Evolutionary conservation across 306 rosid species (phyloP).

Genomic region (Vachellia pachyceras): DNA sequence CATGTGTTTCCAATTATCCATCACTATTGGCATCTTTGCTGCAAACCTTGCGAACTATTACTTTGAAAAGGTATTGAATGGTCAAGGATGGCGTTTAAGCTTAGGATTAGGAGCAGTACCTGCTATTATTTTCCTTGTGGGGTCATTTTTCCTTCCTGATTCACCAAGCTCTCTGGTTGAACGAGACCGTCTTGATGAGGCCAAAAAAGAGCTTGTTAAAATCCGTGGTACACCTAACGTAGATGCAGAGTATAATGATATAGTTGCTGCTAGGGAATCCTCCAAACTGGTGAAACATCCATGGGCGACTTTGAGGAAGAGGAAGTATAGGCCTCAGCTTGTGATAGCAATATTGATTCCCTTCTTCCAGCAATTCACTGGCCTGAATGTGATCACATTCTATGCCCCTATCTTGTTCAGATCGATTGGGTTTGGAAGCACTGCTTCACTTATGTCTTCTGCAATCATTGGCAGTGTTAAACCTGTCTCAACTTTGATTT

Average conservation of each 20-base stretch:
- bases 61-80: conserved; percentile 54
- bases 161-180: conserved; percentile 79
- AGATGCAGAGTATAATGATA: conserved; percentile 65
- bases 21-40: conserved; percentile 70
- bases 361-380: conserved; percentile 85
- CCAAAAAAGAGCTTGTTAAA: conserved; percentile 50
- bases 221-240: conserved; percentile 57
- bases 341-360: conserved; percentile 66
- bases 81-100: conserved; percentile 83
- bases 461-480: conserved; percentile 64
- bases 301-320: conserved; percentile 51
- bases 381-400: conserved; percentile 75
- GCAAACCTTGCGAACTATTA: conserved; percentile 71
- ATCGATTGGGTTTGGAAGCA: conserved; percentile 74
- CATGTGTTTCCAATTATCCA: conserved; percentile 78
- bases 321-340: conserved; percentile 78
- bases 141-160: conserved; percentile 65
- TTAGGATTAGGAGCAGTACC: conserved; percentile 81
- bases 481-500: conserved; percentile 48
- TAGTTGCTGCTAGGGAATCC: conserved; percentile 63
- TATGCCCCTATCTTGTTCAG: conserved; percentile 83
- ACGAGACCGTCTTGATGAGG: conserved; percentile 51
- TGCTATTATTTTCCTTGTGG: conserved; percentile 61
- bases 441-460: conserved; percentile 69
- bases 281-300: conserved; percentile 56